Percentiles rank a stretch among this genome's conserved stretches.
phyloP scores from a whole-genome alignment of 2,329 filamentous ascomycete species.

The Fusarium cicatricum region DNA sequence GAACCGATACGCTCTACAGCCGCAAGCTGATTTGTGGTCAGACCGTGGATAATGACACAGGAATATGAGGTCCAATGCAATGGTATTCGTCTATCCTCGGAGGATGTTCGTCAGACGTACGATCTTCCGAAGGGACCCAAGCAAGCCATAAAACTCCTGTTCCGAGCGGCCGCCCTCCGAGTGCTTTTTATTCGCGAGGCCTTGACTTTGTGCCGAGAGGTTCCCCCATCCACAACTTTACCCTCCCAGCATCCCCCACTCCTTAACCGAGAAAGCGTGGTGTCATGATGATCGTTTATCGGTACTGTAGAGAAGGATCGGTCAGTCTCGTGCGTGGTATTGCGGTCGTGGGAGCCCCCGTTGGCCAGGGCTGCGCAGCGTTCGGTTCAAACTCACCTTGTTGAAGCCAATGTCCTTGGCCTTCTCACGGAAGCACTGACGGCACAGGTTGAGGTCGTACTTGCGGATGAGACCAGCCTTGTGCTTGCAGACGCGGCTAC shows the following conservation, averaged over 20 bases:
- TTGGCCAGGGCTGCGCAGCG: background rate
- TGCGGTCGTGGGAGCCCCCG: background rate
- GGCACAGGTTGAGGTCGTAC: constrained; percentile 93
- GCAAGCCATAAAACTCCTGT: constrained; percentile 57
- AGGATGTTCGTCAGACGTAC: constrained; percentile 54
- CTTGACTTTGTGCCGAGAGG: constrained; percentile 43
- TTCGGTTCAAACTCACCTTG: constrained; percentile 62
- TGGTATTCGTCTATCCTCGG: constrained; percentile 55
- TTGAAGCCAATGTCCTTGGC: constrained; percentile 76
- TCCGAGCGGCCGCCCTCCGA: constrained; percentile 55
- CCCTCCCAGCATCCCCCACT: constrained; percentile 27
- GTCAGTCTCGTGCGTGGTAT: constrained; percentile 23
- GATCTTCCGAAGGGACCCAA: constrained; percentile 53
- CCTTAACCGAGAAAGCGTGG: constrained; percentile 40
- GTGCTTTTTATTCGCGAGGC: constrained; percentile 48
- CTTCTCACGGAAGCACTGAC: constrained; percentile 82
- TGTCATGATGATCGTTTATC: constrained; percentile 46
- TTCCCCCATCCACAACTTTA: constrained; percentile 34
- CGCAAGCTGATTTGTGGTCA: constrained; percentile 18
- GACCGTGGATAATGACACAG: constrained; percentile 22
- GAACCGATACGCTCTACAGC: too few relatives aligned
- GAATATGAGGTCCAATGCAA: constrained; percentile 48
- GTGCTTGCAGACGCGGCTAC: constrained; percentile 82
- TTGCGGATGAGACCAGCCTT: constrained; percentile 99
- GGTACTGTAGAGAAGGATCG: constrained; percentile 44